Percentiles rank a stretch among this genome's conserved stretches.
These are phyloP conservation scores for Penicillium sp. DNA, from an alignment of 2,329 filamentous ascomycete species.

Conservation along the genomic window DNA sequence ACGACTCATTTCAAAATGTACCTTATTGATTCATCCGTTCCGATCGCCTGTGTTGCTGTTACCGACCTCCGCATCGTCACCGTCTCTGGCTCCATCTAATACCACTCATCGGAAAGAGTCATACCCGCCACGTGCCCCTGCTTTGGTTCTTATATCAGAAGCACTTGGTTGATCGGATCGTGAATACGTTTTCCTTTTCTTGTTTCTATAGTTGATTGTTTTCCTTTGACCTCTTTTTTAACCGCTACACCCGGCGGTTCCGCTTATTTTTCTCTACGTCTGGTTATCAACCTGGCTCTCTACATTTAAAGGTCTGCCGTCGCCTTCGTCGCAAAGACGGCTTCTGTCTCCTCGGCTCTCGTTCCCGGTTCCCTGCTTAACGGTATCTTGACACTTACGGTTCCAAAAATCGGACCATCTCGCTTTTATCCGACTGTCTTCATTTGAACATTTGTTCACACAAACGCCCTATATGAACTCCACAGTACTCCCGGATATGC, in stretches of 20 bases:
- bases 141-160: constrained; percentile 20
- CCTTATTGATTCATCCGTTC: constrained; percentile 37
- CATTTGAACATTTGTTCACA: constrained; percentile 17
- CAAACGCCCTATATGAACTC: constrained; percentile 25
- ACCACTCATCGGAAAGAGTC: constrained; percentile 14
- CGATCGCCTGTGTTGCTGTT: constrained; percentile 40
- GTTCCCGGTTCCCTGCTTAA: constrained; percentile 31
- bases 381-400: constrained; percentile 27
- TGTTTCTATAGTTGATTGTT: constrained; percentile 12
- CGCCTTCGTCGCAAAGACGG: constrained; percentile 28
- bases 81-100: constrained; percentile 27
- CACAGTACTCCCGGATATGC: constrained; percentile 39
- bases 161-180: constrained; percentile 27
- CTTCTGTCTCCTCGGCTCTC: constrained; percentile 30
- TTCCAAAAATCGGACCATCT: constrained; percentile 24
- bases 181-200: constrained; percentile 15
- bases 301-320: constrained; percentile 27
- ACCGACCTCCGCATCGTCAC: constrained; percentile 34
- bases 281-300: constrained; percentile 23
- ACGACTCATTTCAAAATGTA: constrained; percentile 40
- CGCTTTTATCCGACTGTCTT: constrained; percentile 14
- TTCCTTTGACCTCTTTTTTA: constrained; percentile 6
- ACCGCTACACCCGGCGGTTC: constrained; percentile 8
- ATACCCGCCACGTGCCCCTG: constrained; percentile 16
- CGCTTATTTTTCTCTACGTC: constrained; percentile 10